Base-by-base conservation (phyloP, 176 grass and related monocot genomes). In the Phragmites australis region DNA sequence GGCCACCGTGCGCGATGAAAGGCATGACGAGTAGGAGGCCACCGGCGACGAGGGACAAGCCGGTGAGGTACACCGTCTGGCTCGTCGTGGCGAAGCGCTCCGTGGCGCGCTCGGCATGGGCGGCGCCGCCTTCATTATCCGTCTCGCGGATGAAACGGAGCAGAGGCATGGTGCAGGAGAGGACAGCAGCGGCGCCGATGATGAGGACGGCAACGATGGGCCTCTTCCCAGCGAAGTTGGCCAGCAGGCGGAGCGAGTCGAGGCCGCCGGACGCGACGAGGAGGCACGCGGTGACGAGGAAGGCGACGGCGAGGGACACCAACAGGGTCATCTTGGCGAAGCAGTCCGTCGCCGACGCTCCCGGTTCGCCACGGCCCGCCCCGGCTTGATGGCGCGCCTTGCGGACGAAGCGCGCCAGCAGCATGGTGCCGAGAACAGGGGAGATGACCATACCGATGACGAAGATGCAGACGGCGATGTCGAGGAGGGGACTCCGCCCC, bases 321-420 rank as follows among this genome's bases (percentile, higher is more conserved):
- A 0, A 9, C 13, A 51, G 46, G 1, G 76, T 66, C 61, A 66
- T 0, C 61, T 0, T n/a, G 4, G 21, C 76, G 61, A 79, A 53
- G 4, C 0, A 14, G 12, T 66, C 30, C 31, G 8, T 6, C 46
- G 0, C 46, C 25, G 27, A 7, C 58, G 46, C 60, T 0, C 41
- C 0, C 8, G 53, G 14, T 16, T 0, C 68, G 25, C 4, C 10
- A 0, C 6, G 16, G 5, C 17, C 8, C 0, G 15, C 40, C 8
- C 40, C 15, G 8, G 19, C 8, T 8, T 0, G 9, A 0, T 21
- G 7, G 19, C 19, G 23, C 12, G 59, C 0, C 27, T 52, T 51
- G 21, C 46, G 60, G 46, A 66, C 6, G 64, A 72, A 62, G 5
- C 80, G 80, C 21, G 30, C 68, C 2, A 82, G 68, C 32, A 72